Evolutionary conservation across 1,139 yeast species (phyloP).

Genomic region (Protomyces macrosporus): DNA sequence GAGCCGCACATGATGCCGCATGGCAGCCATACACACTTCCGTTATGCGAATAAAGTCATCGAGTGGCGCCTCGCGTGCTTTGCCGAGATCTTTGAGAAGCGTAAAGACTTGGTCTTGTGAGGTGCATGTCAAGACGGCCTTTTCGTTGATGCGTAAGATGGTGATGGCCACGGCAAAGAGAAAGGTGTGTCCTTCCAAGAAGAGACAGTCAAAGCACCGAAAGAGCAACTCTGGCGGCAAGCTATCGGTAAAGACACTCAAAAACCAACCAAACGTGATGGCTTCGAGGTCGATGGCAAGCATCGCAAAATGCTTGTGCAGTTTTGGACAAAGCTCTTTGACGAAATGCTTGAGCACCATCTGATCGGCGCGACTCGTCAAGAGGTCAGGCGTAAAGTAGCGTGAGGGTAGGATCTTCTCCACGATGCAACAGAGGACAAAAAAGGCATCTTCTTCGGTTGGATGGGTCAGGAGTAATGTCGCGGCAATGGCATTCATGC

Average conservation of each 20-base stretch:
- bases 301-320: constrained; percentile 41
- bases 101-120: constrained; percentile 45
- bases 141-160: constrained; percentile 44
- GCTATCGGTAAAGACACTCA: constrained; percentile 52
- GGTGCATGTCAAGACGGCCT: constrained; percentile 38
- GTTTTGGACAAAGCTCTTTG: constrained; percentile 41
- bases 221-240: constrained; percentile 45
- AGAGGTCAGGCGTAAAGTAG: constrained; percentile 45
- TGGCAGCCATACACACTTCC: constrained; percentile 3
- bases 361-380: constrained; percentile 46
- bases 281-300: constrained; percentile 49
- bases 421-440: constrained; percentile 51
- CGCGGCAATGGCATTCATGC: constrained; percentile 57
- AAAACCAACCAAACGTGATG: constrained; percentile 57
- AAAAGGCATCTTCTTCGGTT: constrained; percentile 54
- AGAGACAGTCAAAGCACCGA: constrained; percentile 24
- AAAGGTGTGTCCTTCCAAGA: constrained; percentile 32
- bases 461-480: constrained; percentile 47
- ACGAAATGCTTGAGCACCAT: constrained; percentile 37
- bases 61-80: constrained; percentile 27
- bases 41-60: constrained; percentile 15
- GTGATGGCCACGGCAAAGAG: constrained; percentile 44
- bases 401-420: constrained; percentile 52
- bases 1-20: neutral
- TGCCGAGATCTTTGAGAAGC: constrained; percentile 44